Percentiles rank a stretch among this genome's conserved stretches.
Evolutionary conservation across 2,329 filamentous ascomycete species (phyloP).

Genomic region (Microdochium trichocladiopsis): DNA sequence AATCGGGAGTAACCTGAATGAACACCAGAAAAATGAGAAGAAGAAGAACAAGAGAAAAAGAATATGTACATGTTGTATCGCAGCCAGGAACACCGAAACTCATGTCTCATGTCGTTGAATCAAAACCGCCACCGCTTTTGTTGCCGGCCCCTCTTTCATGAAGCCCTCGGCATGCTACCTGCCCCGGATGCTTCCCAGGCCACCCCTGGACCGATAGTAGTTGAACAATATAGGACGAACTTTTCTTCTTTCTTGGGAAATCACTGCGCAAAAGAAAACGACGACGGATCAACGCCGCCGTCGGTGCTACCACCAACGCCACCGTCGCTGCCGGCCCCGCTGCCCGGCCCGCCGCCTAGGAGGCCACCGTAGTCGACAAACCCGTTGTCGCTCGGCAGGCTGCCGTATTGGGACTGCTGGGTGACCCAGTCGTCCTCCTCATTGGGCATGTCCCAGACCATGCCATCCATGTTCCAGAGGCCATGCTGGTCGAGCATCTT

Average conservation of each 20-base stretch:
- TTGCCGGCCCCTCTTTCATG: no score
- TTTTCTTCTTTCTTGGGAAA: background rate
- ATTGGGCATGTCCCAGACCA: conserved; percentile 37
- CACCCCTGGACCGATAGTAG: background rate
- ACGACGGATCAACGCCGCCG: background rate
- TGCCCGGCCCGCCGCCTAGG: conserved; percentile 19
- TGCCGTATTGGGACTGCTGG: background rate
- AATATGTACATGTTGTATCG: no score
- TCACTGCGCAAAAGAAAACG: background rate
- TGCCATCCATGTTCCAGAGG: conserved; percentile 49
- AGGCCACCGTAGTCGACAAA: conserved; percentile 10
- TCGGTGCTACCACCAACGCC: background rate
- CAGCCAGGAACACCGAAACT: no score
- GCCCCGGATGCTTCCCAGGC: no score
- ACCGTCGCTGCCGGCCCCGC: background rate
- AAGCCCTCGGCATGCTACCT: no score
- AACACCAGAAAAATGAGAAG: no score
- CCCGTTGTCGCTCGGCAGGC: background rate
- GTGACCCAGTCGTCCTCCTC: background rate
- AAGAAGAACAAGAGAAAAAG: no score
- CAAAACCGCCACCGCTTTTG: no score
- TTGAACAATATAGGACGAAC: background rate
- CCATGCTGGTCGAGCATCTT: conserved; percentile 45
- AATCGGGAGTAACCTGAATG: no score
- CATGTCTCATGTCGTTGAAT: no score